phyloP scores from a whole-genome alignment of 139 green algal genomes.

The Astrephomene gubernaculifera region DNA sequence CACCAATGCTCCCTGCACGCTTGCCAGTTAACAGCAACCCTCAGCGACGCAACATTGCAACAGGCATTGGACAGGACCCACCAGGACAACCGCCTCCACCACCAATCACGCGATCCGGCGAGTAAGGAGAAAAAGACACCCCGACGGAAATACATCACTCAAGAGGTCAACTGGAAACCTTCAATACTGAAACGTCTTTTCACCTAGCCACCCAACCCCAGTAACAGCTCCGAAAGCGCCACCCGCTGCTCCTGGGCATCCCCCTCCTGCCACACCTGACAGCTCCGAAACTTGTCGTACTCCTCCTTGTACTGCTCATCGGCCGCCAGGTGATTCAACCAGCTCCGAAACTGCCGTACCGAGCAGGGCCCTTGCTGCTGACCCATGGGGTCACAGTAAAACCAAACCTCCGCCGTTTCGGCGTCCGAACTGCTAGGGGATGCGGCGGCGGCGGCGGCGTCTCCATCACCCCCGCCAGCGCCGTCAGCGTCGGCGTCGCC shows the following conservation, averaged over 20 bases:
- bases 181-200: too few relatives aligned
- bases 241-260: not conserved
- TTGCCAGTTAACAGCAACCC: too few relatives aligned
- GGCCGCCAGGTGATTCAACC: slow-evolving; percentile 41
- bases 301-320: slow-evolving; percentile 29
- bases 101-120: not conserved
- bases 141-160: not conserved
- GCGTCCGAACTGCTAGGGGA: not conserved
- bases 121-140: not conserved
- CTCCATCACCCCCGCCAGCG: not conserved
- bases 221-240: not conserved
- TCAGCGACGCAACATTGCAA: too few relatives aligned
- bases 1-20: too few relatives aligned
- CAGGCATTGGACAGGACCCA: too few relatives aligned
- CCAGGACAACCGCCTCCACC: not conserved
- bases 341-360: slow-evolving; percentile 49
- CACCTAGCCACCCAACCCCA: too few relatives aligned
- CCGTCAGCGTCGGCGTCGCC: not conserved
- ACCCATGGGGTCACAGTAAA: slow-evolving; percentile 43
- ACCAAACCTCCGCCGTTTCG: slow-evolving; percentile 32
- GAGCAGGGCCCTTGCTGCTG: slow-evolving; percentile 48
- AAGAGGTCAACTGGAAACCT: not conserved
- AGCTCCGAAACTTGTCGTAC: slow-evolving; percentile 39
- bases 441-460: not conserved
- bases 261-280: slow-evolving; percentile 38